A percentile compares a stretch with the other conserved stretches of the same genome.
Evolutionary conservation across 495 filamentous ascomycete species (phyloP).

Genomic region (Filosporella fistucella): DNA sequence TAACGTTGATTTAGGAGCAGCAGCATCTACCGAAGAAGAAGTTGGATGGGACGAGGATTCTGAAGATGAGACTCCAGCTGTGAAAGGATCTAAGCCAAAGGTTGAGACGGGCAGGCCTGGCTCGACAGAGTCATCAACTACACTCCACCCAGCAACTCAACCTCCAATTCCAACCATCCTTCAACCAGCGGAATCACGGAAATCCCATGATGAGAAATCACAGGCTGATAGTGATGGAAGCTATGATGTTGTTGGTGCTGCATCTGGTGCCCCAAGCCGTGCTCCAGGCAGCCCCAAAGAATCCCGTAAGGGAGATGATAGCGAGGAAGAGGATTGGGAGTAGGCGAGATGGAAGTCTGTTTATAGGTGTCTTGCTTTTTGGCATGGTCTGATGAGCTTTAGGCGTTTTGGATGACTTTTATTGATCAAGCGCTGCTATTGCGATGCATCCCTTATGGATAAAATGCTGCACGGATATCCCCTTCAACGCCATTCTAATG

Average conservation of each 20-base stretch:
- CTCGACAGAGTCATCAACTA: constrained; percentile 47
- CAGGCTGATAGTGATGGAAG: constrained; percentile 86
- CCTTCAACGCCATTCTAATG: constrained; percentile 11
- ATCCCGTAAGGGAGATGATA: constrained; percentile 43
- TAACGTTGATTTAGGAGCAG: constrained; percentile 40
- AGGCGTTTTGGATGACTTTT: constrained; percentile 14
- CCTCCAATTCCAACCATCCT: constrained; percentile 29
- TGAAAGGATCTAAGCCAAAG: constrained; percentile 16
- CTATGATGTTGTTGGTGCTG: constrained; percentile 79
- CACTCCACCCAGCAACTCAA: constrained; percentile 41
- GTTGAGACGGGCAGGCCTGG: constrained; percentile 30
- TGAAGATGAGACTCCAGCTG: constrained; percentile 45
- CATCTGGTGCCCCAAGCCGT: constrained; percentile 74
- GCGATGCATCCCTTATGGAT: constrained; percentile 8
- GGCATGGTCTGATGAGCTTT: constrained; percentile 10
- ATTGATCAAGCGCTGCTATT: neutral
- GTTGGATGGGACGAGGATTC: constrained; percentile 83
- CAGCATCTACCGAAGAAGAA: constrained; percentile 66
- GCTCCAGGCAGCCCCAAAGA: constrained; percentile 75
- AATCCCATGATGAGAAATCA: constrained; percentile 81
- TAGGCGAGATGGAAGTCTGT: constrained; percentile 36
- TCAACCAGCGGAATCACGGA: constrained; percentile 62
- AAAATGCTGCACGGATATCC: constrained; percentile 21
- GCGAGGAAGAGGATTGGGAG: constrained; percentile 77
- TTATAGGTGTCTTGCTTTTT: neutral